Base-by-base conservation (phyloP, 352 stramenopile genomes). In the Phytopythium litorale region DNA sequence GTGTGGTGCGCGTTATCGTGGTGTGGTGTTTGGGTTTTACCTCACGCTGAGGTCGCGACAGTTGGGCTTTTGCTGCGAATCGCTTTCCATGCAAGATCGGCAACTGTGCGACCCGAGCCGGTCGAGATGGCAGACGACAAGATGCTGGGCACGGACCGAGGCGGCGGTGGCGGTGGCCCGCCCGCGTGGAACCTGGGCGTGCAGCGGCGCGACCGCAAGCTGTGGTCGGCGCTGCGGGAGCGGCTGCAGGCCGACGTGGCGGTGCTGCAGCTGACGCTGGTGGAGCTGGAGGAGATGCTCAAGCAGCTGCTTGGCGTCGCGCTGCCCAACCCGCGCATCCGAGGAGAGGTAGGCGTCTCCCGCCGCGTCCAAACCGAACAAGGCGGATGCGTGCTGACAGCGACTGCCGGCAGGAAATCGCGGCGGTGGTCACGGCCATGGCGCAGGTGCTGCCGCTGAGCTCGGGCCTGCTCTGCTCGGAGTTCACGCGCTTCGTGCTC, bases 261-360 rank as follows among this genome's bases (percentile, higher is more conserved):
- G 1, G 68, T 73, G 63, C 62, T 81, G 59, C 67, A 74, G 68
- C 73, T 94, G 58, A 92, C 81, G 59, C 75, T 83, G 11, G 84
- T 93, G 57, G 81, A 94, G 48, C 63, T 92, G 57, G 82, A 94
- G 45, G 85, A 94, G n/a, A 88, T 91, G n/a, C 60, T 94, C 4
- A 74, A 73, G 45, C 82, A 94, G 61, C 62, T 92, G n/a, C 57
- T 89, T 42, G 55, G 49, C 48, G 64, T 92, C 23, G 46, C 71
- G 37, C 61, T 91, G 43, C 83, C 84, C n/a, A 90, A 86, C 45
- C 58, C 82, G 50, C 76, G 81, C 23, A 85, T 92, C 61, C 71
- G 83, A 56, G 72, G 79, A 51, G 85, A 87, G 45, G 76, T 82
- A 65, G 6, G 71, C 46, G 28, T 19, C 58, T 4, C 2, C 40